Evolutionary conservation across 2,329 filamentous ascomycete genomes (phyloP).

Genomic region (Neonectria faginata): DNA sequence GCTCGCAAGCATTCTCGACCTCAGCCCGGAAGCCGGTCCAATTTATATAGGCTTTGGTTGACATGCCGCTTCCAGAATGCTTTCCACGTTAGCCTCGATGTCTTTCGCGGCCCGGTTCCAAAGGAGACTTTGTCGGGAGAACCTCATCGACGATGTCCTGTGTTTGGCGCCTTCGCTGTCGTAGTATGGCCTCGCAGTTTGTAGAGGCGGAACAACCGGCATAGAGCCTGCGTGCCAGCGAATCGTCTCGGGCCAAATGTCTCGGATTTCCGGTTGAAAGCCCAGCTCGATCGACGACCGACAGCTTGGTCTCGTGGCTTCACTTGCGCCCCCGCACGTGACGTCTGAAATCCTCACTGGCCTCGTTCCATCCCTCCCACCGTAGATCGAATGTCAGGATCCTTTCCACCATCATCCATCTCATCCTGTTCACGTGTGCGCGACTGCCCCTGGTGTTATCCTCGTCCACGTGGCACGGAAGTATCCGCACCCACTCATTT

Average conservation of each 20-base stretch:
- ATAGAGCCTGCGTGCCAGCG: background rate
- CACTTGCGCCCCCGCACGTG: slow-evolving; percentile 24
- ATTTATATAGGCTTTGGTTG: slow-evolving; percentile 4
- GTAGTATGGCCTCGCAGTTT: background rate
- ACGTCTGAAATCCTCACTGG: slow-evolving; percentile 41
- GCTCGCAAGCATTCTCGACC: background rate
- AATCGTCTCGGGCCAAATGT: background rate
- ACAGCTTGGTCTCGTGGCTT: slow-evolving; percentile 10
- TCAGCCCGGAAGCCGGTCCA: background rate
- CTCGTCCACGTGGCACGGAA: slow-evolving; percentile 49
- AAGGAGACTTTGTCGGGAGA: background rate
- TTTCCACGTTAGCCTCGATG: background rate
- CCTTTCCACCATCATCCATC: slow-evolving; percentile 54
- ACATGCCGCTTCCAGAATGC: background rate
- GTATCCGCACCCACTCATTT: slow-evolving; percentile 49
- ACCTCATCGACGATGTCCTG: background rate
- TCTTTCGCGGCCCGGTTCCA: slow-evolving; percentile 2
- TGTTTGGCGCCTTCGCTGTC: background rate
- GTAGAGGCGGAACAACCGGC: background rate
- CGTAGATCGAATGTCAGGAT: slow-evolving; percentile 53
- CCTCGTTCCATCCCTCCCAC: slow-evolving; percentile 50
- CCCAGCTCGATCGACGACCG: slow-evolving; percentile 4
- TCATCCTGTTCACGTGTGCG: slow-evolving; percentile 49
- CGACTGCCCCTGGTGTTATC: slow-evolving; percentile 43
- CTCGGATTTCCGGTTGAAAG: slow-evolving; percentile 1